Conservation (phyloP, 1,284 basidiomycete genomes). For the Pisolithus thermaeus region DNA sequence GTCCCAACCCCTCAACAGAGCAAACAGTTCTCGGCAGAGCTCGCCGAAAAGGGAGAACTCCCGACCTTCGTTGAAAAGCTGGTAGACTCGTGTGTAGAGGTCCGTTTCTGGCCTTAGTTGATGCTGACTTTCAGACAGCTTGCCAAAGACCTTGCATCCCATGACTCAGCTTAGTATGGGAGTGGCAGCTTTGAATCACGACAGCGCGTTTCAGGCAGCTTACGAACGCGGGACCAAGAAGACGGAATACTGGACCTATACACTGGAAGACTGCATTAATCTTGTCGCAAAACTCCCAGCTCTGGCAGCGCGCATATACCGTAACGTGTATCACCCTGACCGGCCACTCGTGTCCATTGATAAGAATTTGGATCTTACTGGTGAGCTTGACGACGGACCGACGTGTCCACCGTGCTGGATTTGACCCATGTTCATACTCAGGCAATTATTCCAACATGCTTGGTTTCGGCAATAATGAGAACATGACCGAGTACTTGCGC, state of each 20-base stretch:
- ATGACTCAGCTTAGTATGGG: slow-evolving; percentile 89
- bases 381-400: slow-evolving; percentile 33
- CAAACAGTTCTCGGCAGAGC: slow-evolving; percentile 65
- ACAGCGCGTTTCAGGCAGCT: slow-evolving; percentile 80
- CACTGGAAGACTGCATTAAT: slow-evolving; percentile 82
- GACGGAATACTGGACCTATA: slow-evolving; percentile 89
- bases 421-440: slow-evolving; percentile 33
- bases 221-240: slow-evolving; percentile 91
- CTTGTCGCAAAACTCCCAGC: slow-evolving; percentile 86
- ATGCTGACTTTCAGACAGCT: slow-evolving; percentile 32
- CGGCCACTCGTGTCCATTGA: slow-evolving; percentile 49
- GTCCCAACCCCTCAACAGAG: slow-evolving; percentile 73
- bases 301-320: slow-evolving; percentile 85
- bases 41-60: slow-evolving; percentile 74
- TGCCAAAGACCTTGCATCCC: slow-evolving; percentile 71
- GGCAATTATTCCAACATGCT: slow-evolving; percentile 88
- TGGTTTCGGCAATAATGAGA: slow-evolving; percentile 79
- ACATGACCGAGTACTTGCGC: slow-evolving; percentile 84
- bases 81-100: slow-evolving; percentile 62
- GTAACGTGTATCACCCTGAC: slow-evolving; percentile 82
- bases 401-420: background rate
- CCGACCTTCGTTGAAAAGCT: slow-evolving; percentile 70
- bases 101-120: background rate
- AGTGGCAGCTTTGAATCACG: slow-evolving; percentile 85
- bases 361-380: slow-evolving; percentile 71